These are phyloP conservation scores for Shiraia sp. DNA, from an alignment of 2,329 filamentous ascomycete genomes.

Conservation along the genomic window DNA sequence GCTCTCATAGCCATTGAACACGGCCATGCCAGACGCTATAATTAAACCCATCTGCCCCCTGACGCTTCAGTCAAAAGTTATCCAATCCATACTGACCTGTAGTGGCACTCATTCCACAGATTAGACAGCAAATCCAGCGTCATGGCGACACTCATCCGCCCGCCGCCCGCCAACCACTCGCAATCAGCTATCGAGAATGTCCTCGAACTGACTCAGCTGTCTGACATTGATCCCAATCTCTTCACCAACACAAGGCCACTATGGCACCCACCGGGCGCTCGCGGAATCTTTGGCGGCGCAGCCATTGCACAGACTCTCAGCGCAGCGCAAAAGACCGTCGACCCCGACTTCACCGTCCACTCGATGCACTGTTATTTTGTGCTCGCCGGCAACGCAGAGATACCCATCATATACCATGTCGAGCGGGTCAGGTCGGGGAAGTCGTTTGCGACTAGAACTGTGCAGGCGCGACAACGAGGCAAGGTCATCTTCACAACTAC, in stretches of 20 bases:
- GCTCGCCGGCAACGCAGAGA: conserved; percentile 79
- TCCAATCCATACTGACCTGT: not conserved
- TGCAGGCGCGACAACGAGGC: conserved; percentile 90
- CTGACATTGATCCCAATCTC: conserved; percentile 77
- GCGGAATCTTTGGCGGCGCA: conserved; percentile 90
- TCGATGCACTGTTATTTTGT: conserved; percentile 99
- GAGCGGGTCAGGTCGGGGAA: conserved; percentile 89
- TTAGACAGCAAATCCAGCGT: no score
- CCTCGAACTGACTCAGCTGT: conserved; percentile 80
- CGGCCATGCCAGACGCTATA: not conserved
- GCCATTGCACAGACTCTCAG: conserved; percentile 91
- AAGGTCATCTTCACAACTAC: conserved; percentile 95
- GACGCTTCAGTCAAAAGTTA: not conserved
- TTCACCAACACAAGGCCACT: conserved; percentile 92
- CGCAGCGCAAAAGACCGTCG: conserved; percentile 86
- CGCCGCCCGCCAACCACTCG: conserved; percentile 71
- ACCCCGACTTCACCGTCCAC: conserved; percentile 78
- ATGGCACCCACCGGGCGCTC: conserved; percentile 89
- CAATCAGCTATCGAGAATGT: conserved; percentile 87
- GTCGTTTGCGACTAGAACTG: conserved; percentile 88
- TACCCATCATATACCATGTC: conserved; percentile 92
- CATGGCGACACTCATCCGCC: conserved; percentile 69
- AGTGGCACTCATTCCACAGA: no score
- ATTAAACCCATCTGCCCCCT: conserved; percentile 5
- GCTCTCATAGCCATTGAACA: not conserved